phyloP scores from a whole-genome alignment of 176 grass and related monocot genomes.

The Cocos nucifera region DNA sequence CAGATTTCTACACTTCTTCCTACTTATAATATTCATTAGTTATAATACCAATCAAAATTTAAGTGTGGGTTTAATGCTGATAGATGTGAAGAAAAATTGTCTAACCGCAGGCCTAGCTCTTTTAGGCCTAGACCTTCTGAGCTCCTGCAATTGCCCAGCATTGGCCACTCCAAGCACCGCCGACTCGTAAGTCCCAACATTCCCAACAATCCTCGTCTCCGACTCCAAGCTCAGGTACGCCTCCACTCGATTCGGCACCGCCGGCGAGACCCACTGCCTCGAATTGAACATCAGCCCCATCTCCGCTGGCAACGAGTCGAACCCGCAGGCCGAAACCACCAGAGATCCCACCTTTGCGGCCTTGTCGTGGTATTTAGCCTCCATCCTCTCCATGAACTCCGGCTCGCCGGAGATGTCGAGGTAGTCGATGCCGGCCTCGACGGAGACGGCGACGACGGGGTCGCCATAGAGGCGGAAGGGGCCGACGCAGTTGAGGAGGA shows the following conservation, averaged over 20 bases:
- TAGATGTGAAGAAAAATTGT: not conserved
- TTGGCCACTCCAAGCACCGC: conserved; percentile 63
- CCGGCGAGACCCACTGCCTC: conserved; percentile 46
- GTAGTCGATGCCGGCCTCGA: conserved; percentile 49
- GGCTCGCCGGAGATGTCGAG: conserved; percentile 83
- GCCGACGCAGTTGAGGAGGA: conserved; percentile 62
- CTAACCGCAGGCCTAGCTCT: conserved; percentile 52
- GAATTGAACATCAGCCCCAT: conserved; percentile 62
- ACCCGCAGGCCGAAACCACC: conserved; percentile 68
- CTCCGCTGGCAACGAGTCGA: conserved; percentile 81
- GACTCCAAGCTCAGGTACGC: conserved; percentile 65
- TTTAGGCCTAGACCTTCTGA: conserved; percentile 53
- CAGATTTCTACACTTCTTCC: no score
- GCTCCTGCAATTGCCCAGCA: conserved; percentile 42
- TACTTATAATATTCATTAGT: no score
- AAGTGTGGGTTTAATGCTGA: no score
- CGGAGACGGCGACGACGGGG: conserved; percentile 52
- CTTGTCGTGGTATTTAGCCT: conserved; percentile 50
- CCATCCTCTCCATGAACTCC: conserved; percentile 80
- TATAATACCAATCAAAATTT: no score
- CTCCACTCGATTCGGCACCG: conserved; percentile 34
- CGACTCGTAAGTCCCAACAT: conserved; percentile 72
- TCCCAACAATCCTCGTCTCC: conserved; percentile 45
- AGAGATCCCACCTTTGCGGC: conserved; percentile 41
- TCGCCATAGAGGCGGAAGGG: conserved; percentile 64